Percentiles rank a stretch among this genome's conserved stretches.
phyloP scores from a whole-genome alignment of 2,329 filamentous ascomycete genomes.

The Penicillium frequentans region DNA sequence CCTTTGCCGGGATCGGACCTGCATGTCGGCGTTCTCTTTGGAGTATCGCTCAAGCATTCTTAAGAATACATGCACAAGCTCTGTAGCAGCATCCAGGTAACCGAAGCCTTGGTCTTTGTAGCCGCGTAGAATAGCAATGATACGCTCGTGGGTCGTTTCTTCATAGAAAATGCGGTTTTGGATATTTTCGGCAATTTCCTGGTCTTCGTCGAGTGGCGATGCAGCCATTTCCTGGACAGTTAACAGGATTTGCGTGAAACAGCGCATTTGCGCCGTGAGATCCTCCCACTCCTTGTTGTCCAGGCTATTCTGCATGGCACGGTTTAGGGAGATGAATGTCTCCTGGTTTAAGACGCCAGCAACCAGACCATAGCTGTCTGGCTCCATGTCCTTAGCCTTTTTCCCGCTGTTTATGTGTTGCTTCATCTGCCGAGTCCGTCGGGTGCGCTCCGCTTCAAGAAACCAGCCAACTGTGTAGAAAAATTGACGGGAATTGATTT shows the following conservation, averaged over 20 bases:
- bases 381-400: constrained; percentile 56
- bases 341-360: constrained; percentile 91
- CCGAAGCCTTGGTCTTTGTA: constrained; percentile 94
- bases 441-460: constrained; percentile 75
- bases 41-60: constrained; percentile 90
- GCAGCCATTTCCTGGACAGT: constrained; percentile 91
- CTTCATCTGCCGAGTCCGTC: constrained; percentile 62
- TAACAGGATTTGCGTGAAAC: constrained; percentile 89
- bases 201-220: constrained; percentile 83
- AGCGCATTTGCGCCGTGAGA: constrained; percentile 83
- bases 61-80: constrained; percentile 87
- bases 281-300: constrained; percentile 87
- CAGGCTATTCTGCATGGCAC: constrained; percentile 73
- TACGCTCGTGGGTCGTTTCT: constrained; percentile 85
- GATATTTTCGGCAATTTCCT: constrained; percentile 97
- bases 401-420: constrained; percentile 51
- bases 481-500: constrained; percentile 78
- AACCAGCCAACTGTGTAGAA: constrained; percentile 96
- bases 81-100: constrained; percentile 88
- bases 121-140: constrained; percentile 75
- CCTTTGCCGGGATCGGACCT: constrained; percentile 78
- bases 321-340: constrained; percentile 85
- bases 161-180: constrained; percentile 98
- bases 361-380: constrained; percentile 79
- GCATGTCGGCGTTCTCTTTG: constrained; percentile 91